Percentiles rank a stretch among this genome's conserved stretches.
These are phyloP conservation scores for Talaromyces adpressus DNA, from an alignment of 495 filamentous ascomycete genomes.

Conservation along the genomic window DNA sequence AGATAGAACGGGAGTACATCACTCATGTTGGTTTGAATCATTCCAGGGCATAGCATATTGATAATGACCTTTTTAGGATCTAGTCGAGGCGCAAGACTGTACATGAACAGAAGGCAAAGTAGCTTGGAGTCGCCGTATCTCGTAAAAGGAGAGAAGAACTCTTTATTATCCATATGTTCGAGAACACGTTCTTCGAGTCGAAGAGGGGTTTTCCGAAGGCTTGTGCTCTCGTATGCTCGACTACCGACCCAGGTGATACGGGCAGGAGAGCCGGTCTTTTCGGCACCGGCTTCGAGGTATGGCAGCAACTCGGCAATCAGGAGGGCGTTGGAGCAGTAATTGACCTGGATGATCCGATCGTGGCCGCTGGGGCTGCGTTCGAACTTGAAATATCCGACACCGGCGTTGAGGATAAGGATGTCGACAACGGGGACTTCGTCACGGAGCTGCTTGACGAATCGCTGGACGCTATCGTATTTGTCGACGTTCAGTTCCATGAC, in stretches of 20 bases:
- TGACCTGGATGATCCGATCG: conserved; percentile 25
- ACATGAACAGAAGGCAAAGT: conserved; percentile 22
- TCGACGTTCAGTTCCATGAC: conserved; percentile 20
- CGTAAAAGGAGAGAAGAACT: conserved; percentile 11
- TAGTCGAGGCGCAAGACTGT: conserved; percentile 19
- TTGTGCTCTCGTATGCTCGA: conserved; percentile 13
- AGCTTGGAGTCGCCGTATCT: conserved; percentile 26
- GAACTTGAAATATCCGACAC: conserved; percentile 15
- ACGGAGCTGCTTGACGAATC: conserved; percentile 16
- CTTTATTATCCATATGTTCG: conserved; percentile 19
- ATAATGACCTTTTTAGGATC: conserved; percentile 12
- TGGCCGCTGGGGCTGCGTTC: conserved; percentile 21
- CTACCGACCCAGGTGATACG: conserved; percentile 28
- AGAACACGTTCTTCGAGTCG: conserved; percentile 16
- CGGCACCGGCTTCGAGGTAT: conserved; percentile 17
- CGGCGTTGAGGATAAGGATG: conserved; percentile 29
- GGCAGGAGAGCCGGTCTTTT: conserved; percentile 13
- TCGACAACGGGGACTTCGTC: conserved; percentile 16
- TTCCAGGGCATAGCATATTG: conserved; percentile 19
- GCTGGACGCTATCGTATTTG: conserved; percentile 17
- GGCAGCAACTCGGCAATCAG: conserved; percentile 25
- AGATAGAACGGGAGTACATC: conserved; percentile 10
- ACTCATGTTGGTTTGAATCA: conserved; percentile 13
- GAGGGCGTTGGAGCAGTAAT: conserved; percentile 26
- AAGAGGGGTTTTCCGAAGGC: conserved; percentile 11